phyloP scores from a whole-genome alignment of 768 basidiomycete species.

The Leucocoprinus birnbaumii region DNA sequence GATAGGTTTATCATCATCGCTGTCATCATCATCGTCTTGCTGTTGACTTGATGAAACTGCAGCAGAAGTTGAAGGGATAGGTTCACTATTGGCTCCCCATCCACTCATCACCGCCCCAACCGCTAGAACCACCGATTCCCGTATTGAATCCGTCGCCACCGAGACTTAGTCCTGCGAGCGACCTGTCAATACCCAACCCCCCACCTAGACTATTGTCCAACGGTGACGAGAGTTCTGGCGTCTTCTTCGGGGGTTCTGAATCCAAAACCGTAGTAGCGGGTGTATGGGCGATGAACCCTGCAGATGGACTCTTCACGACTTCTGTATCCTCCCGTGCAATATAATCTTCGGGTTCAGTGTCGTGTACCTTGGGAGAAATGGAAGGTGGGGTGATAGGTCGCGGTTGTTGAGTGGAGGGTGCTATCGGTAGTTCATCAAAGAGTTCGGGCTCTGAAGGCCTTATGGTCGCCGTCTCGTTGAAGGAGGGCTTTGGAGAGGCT shows the following conservation, averaged over 20 bases:
- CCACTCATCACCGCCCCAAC: conserved; percentile 13
- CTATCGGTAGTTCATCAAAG: conserved; percentile 14
- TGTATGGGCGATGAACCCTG: conserved; percentile 5
- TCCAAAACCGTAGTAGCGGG: background rate
- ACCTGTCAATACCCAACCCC: conserved; percentile 24
- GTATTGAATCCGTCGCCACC: conserved; percentile 20
- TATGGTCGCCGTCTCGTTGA: conserved; percentile 43
- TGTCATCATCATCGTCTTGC: conserved; percentile 53
- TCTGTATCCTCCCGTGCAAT: background rate
- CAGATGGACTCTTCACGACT: background rate
- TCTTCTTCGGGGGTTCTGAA: conserved; percentile 2
- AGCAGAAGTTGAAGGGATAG: conserved; percentile 11
- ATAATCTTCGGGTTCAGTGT: background rate
- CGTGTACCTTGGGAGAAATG: background rate
- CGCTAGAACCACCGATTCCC: conserved; percentile 3
- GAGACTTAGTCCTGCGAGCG: conserved; percentile 31
- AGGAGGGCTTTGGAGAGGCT: conserved; percentile 22
- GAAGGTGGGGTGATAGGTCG: background rate
- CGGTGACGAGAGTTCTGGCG: conserved; percentile 31
- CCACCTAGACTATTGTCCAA: conserved; percentile 24
- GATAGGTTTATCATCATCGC: conserved; percentile 69
- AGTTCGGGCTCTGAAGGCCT: conserved; percentile 29
- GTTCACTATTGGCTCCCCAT: conserved; percentile 15
- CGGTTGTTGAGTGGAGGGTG: conserved; percentile 13
- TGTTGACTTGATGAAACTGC: background rate